Evolutionary conservation across 345 rosid genomes (phyloP).

Genomic region (Brassica rapa): DNA sequence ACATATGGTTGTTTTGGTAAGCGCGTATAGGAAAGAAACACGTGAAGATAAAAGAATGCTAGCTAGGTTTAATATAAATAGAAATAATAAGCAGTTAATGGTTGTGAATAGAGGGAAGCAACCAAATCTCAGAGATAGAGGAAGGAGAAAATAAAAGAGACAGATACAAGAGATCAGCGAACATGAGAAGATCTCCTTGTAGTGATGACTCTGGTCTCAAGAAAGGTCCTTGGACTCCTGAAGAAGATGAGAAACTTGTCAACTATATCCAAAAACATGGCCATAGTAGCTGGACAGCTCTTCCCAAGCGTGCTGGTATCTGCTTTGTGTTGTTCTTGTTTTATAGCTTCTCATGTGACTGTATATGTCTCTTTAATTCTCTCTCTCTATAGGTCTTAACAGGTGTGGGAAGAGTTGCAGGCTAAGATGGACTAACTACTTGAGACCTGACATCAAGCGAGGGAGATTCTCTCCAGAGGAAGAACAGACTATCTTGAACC

Average conservation of each 20-base stretch:
- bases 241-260: conserved; percentile 77
- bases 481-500: conserved; percentile 73
- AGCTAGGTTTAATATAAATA: conserved; percentile 55
- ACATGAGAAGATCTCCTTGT: conserved; percentile 67
- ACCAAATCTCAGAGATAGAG: conserved; percentile 32
- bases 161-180: conserved; percentile 17
- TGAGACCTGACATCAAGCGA: conserved; percentile 84
- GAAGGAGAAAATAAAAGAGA: conserved; percentile 3
- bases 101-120: conserved; percentile 60
- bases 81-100: conserved; percentile 42
- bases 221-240: conserved; percentile 93
- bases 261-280: conserved; percentile 67
- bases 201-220: conserved; percentile 71
- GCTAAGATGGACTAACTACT: conserved; percentile 81
- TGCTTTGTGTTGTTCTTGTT: neutral
- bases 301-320: conserved; percentile 75
- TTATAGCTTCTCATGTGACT: neutral
- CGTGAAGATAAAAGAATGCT: conserved; percentile 32
- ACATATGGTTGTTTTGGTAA: conserved; percentile 41
- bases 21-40: conserved; percentile 32
- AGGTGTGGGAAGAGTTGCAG: conserved; percentile 89
- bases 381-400: conserved; percentile 55
- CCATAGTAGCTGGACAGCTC: conserved; percentile 94
- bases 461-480: conserved; percentile 78
- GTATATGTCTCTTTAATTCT: neutral